A percentile compares a stretch with the other conserved stretches of the same genome.
Conservation (phyloP, 345 rosid genomes). For the Citrus medica region DNA sequence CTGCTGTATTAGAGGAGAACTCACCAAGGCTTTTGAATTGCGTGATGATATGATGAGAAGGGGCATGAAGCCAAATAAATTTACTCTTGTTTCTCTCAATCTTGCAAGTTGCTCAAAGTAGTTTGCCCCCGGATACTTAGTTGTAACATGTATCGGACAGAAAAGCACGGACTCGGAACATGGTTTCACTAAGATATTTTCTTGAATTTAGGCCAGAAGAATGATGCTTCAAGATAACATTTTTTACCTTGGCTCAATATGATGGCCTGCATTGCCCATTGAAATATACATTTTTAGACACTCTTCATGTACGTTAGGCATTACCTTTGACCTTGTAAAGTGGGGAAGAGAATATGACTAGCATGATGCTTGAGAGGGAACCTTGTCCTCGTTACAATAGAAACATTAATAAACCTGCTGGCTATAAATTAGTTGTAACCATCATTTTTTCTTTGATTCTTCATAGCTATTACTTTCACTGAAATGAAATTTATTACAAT, state of each 20-base stretch:
- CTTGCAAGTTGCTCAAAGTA: conserved; percentile 11
- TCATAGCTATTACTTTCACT: too few species aligned
- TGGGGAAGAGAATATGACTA: too few species aligned
- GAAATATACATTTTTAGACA: background rate
- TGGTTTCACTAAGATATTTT: background rate
- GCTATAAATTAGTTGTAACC: too few species aligned
- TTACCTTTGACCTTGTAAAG: background rate
- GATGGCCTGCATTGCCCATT: background rate
- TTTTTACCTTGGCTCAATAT: background rate
- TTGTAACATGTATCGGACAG: background rate
- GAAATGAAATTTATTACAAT: too few species aligned
- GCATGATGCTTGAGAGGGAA: too few species aligned
- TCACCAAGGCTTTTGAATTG: conserved; percentile 55
- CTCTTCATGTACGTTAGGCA: background rate
- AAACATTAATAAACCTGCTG: too few species aligned
- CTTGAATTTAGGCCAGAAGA: background rate
- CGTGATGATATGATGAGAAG: conserved; percentile 67
- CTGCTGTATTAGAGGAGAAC: conserved; percentile 60
- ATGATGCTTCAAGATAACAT: background rate
- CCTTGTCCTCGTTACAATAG: too few species aligned
- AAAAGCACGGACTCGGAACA: background rate
- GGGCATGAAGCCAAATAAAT: conserved; percentile 38
- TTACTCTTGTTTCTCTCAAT: conserved; percentile 14
- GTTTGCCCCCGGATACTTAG: background rate
- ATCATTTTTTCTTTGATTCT: too few species aligned